Conservation (phyloP, 2,329 filamentous ascomycete genomes). For the Waltergamsia citrina region DNA sequence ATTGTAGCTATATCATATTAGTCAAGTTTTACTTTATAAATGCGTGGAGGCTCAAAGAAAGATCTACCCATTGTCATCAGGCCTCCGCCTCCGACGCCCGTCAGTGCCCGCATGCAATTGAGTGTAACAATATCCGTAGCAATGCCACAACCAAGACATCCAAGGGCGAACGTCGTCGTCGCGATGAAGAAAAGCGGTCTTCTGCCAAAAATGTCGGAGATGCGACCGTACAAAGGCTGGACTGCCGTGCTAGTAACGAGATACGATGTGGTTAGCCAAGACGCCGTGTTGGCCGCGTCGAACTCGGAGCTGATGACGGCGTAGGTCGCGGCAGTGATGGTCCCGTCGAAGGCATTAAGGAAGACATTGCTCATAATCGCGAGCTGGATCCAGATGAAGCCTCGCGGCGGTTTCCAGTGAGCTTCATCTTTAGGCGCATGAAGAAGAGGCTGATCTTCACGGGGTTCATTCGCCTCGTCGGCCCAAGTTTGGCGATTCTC, state of each 20-base stretch:
- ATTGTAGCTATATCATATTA: slow-evolving; percentile 26
- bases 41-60: too few relatives aligned
- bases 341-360: slow-evolving; percentile 60
- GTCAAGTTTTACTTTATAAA: background rate
- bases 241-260: slow-evolving; percentile 63
- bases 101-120: slow-evolving; percentile 55
- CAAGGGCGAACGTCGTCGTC: slow-evolving; percentile 49
- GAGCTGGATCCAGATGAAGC: slow-evolving; percentile 49
- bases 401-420: slow-evolving; percentile 35
- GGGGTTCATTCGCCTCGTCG: too few relatives aligned
- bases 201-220: slow-evolving; percentile 62
- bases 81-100: slow-evolving; percentile 61
- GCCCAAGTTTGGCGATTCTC: too few relatives aligned
- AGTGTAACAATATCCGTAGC: slow-evolving; percentile 48
- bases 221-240: slow-evolving; percentile 60
- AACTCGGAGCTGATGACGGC: slow-evolving; percentile 69
- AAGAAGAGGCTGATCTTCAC: slow-evolving; percentile 14
- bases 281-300: slow-evolving; percentile 60
- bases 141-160: slow-evolving; percentile 56
- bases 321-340: slow-evolving; percentile 65
- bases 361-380: slow-evolving; percentile 59
- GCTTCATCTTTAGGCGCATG: slow-evolving; percentile 9
- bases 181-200: slow-evolving; percentile 55
- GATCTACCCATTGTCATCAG: slow-evolving; percentile 57
- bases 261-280: slow-evolving; percentile 67